These are phyloP conservation scores for Gardenia jasminoides DNA, from an alignment of 257 asterid genomes.

Conservation along the genomic window DNA sequence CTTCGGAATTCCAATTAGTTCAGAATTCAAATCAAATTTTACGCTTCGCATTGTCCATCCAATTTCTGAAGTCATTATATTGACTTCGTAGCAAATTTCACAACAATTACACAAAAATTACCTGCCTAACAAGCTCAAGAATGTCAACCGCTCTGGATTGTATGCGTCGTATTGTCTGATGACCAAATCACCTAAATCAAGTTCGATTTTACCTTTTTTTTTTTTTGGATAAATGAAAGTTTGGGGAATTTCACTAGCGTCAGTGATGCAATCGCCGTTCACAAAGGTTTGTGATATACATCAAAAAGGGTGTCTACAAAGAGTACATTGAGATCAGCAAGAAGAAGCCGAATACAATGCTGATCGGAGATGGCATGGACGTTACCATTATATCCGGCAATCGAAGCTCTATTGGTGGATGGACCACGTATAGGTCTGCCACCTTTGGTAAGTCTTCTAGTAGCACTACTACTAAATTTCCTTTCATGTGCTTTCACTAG, in stretches of 20 bases:
- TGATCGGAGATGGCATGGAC: constrained; percentile 68
- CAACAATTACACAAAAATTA: too few relatives aligned
- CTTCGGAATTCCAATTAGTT: too few relatives aligned
- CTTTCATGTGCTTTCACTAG: neutral
- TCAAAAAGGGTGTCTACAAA: constrained; percentile 55
- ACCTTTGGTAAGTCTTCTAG: constrained; percentile 54
- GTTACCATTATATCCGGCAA: constrained; percentile 60
- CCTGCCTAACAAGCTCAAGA: too few relatives aligned
- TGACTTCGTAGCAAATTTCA: too few relatives aligned
- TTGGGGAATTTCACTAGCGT: constrained; percentile 47
- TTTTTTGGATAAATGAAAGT: too few relatives aligned
- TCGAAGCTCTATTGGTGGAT: constrained; percentile 50
- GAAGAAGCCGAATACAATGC: constrained; percentile 61
- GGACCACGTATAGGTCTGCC: constrained; percentile 68
- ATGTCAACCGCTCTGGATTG: too few relatives aligned
- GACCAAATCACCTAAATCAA: too few relatives aligned
- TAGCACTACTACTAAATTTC: neutral
- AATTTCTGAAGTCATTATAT: too few relatives aligned
- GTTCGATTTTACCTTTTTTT: too few relatives aligned
- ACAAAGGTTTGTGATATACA: constrained; percentile 40
- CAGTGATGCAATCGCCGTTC: constrained; percentile 36
- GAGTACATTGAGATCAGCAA: constrained; percentile 58
- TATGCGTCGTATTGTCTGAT: neutral
- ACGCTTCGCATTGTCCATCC: too few relatives aligned
- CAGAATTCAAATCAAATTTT: too few relatives aligned